Conservation (phyloP, 164 flowering plant genomes). For the Chimonanthus salicifolius region DNA sequence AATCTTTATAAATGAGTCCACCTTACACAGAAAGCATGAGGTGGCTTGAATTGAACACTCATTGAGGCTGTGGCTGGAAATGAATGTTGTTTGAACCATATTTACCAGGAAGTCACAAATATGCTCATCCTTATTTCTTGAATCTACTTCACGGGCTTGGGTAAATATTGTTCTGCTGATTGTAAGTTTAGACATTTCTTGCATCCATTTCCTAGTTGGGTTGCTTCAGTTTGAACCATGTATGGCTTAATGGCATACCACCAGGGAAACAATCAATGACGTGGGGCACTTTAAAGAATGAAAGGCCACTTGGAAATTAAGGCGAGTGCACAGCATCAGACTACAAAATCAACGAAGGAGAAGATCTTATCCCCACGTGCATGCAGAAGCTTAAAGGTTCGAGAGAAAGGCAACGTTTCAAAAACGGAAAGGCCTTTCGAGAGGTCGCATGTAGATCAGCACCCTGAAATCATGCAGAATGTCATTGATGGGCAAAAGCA, state of each 20-base stretch:
- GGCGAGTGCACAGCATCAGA: background rate
- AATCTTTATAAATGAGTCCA: background rate
- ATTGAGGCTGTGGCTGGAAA: background rate
- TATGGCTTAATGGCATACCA: background rate
- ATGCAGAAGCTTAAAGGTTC: background rate
- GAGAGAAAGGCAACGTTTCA: background rate
- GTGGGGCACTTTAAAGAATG: background rate
- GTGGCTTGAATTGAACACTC: background rate
- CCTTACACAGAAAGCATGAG: background rate
- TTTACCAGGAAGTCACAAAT: background rate
- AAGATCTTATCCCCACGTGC: slow-evolving; percentile 1
- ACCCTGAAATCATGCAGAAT: background rate
- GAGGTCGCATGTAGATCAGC: background rate
- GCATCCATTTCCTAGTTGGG: background rate
- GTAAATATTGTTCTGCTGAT: background rate
- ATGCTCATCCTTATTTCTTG: background rate
- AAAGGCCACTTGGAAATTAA: background rate
- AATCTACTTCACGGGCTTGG: background rate
- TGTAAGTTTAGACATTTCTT: background rate
- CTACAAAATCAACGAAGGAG: background rate
- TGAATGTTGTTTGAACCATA: too few species aligned
- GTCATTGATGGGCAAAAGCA: background rate
- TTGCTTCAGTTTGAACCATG: background rate
- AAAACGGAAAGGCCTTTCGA: background rate
- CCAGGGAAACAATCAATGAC: background rate